These are phyloP conservation scores for Pichia heedii DNA, from an alignment of 805 yeast genomes.

Conservation along the genomic window DNA sequence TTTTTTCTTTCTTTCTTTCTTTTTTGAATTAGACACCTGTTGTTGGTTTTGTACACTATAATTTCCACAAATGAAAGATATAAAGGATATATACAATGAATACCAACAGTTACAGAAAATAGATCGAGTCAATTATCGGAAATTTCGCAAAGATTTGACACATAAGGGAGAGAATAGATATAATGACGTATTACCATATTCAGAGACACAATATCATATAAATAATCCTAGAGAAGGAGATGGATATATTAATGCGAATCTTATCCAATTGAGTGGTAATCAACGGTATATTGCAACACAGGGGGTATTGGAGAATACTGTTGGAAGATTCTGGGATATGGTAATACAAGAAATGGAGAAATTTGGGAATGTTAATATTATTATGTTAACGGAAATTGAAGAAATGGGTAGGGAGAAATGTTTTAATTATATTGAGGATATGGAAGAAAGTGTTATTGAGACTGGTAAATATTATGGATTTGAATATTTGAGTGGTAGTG, in stretches of 20 bases:
- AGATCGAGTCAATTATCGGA: background rate
- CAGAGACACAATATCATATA: conserved; percentile 28
- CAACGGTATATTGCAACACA: conserved; percentile 55
- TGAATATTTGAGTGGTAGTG: background rate
- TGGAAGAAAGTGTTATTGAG: conserved; percentile 1
- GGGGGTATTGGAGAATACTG: conserved; percentile 43
- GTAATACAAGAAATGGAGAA: conserved; percentile 16
- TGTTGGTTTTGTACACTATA: too few relatives aligned
- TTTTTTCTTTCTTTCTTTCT: too few relatives aligned
- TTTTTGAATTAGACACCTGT: too few relatives aligned
- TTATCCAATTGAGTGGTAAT: conserved; percentile 11
- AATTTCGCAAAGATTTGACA: background rate
- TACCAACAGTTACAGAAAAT: background rate
- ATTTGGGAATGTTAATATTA: conserved; percentile 35
- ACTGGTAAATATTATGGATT: background rate
- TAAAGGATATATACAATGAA: background rate
- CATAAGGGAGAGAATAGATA: conserved; percentile 39
- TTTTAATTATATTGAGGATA: conserved; percentile 8
- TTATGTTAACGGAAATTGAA: conserved; percentile 65
- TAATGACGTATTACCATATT: conserved; percentile 54
- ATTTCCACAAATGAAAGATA: too few relatives aligned
- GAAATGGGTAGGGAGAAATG: conserved; percentile 36
- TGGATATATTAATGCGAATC: conserved; percentile 33
- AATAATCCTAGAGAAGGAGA: conserved; percentile 10
- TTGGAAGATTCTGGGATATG: conserved; percentile 35